phyloP scores from a whole-genome alignment of 371 early-diverging fungal genomes.

The Coemansia sp. region DNA sequence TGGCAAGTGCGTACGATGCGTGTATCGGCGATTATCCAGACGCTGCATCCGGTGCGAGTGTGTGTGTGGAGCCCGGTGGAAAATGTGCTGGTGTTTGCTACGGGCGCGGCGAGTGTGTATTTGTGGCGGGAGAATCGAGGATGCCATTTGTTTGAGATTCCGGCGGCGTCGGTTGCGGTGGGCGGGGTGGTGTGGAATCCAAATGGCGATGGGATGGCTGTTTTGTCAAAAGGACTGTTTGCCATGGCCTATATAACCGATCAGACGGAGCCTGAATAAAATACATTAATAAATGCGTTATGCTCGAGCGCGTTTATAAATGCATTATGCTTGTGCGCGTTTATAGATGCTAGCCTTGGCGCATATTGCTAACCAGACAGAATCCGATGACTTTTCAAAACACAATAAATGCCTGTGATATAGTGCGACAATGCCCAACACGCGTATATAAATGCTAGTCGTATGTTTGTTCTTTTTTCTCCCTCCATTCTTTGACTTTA shows the following conservation, averaged over 20 bases:
- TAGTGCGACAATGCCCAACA: too few relatives aligned
- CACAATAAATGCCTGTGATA: too few relatives aligned
- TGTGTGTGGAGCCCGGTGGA: constrained; percentile 60
- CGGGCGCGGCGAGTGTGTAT: constrained; percentile 56
- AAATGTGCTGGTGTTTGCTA: constrained; percentile 53
- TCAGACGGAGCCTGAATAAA: not conserved
- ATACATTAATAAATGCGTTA: too few relatives aligned
- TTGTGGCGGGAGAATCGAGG: constrained; percentile 54
- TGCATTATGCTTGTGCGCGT: not conserved
- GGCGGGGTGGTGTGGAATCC: constrained; percentile 56
- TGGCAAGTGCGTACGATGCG: constrained; percentile 56
- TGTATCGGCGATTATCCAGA: constrained; percentile 56
- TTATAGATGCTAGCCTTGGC: not conserved
- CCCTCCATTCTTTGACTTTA: not conserved
- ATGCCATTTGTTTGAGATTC: constrained; percentile 22
- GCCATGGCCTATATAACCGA: constrained; percentile 53
- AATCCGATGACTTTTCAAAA: not conserved
- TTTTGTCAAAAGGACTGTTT: constrained; percentile 63
- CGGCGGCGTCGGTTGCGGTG: constrained; percentile 50
- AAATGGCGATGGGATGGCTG: constrained; percentile 55
- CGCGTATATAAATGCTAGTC: too few relatives aligned
- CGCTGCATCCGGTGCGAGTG: constrained; percentile 49
- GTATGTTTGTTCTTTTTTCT: not conserved
- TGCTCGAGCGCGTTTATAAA: too few relatives aligned
- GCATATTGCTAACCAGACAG: not conserved